Base-by-base conservation (phyloP, 352 stramenopile species). In the Phytophthora fragariae region DNA sequence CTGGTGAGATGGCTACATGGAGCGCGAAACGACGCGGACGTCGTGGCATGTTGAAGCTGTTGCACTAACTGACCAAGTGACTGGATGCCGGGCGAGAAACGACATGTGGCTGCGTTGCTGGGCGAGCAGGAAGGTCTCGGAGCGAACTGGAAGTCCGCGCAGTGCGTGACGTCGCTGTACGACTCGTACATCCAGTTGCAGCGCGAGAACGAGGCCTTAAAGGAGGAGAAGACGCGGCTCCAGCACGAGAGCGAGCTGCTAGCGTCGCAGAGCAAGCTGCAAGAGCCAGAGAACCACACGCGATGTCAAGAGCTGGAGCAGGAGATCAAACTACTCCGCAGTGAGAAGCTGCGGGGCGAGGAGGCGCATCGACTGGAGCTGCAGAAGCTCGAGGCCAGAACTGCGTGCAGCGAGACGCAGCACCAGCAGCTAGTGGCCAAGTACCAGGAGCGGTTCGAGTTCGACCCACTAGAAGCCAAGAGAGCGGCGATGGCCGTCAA, bases 121-220 rank as follows among this genome's bases (percentile, higher is more conserved):
- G 65, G 58, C 19, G 49, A 72, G n/a, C 46, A 70, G 55, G 69
- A 81, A 24, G 37, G 35, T 10, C 63, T 92, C 2, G 65, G 72
- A 2, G 71, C 77, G 9, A 85, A 93, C 60, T 93, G 84, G 87
- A 86, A 89, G 72, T 92, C 84, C 63, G 87, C 83, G 47, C 83
- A 92, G 21, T 92, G 85, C 47, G 85, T 93, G 47, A 92, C 82
- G 17, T 92, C 86, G 47, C 84, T 94, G 17, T 93, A 91, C 67
- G 86, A 94, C 57, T 86, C 88, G 62, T 92, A 90, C 65, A 79
- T 89, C 14, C 76, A 85, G 44, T 39, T 92, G 31, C 81, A 93
- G 69, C 74, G 82, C 24, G 83, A 55, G 12, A 77, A 82, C 6
- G 71, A 87, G 49, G 75, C 86, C 37, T 49, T 89, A 44, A 63